Evolutionary conservation across 2,329 filamentous ascomycete species (phyloP), one percentile per base, ranked within the genome.

Genomic region (Neofusicoccum sp.): DNA sequence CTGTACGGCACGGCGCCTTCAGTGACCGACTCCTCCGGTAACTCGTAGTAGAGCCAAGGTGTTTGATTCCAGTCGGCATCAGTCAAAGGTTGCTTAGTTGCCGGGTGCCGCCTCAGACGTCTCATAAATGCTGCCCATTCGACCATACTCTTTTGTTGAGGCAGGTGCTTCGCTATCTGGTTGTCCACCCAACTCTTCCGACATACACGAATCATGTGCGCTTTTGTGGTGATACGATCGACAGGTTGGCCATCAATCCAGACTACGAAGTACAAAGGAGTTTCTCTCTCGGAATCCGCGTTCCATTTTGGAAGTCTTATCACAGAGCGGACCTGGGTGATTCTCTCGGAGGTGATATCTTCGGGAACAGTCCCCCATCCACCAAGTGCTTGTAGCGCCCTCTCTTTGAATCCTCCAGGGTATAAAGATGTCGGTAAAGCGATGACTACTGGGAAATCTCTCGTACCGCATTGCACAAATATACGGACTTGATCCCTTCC

Each of bases 341-440:
- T 50, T 33, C 48, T 50, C 31, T 50, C 48, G 29, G 48, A 50
- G 14, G 48, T 50, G 33, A 50, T 50, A n/a, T 50, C 31, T 11
- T 50, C 48, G 48, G 48, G 48, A 7, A 50, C 48, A 36, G 31
- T 36, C n/a, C 48, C 48, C 48, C 31, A 50, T 8, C 14, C 12
- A 16, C 48, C 48, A 36, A 50, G 33, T 9, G 31, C 31, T 36
- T 50, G 31, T 36, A 50, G 31, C 48, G 48, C 48, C 31, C 31
- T 50, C 31, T 36, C 48, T 50, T 50, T 50, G 14, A 50, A 50
- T 36, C 48, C 48, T 50, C 48, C 48, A 50, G 48, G 48, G 31
- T 50, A 50, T 33, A 50, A 37, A 50, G 48, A 50, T 50, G 48
- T 50, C n/a, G 48, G 48, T 50, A 50, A 36, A 16, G 48, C 48